Conservation (phyloP, 495 filamentous ascomycete genomes). For the Podospora pseudocomata region DNA sequence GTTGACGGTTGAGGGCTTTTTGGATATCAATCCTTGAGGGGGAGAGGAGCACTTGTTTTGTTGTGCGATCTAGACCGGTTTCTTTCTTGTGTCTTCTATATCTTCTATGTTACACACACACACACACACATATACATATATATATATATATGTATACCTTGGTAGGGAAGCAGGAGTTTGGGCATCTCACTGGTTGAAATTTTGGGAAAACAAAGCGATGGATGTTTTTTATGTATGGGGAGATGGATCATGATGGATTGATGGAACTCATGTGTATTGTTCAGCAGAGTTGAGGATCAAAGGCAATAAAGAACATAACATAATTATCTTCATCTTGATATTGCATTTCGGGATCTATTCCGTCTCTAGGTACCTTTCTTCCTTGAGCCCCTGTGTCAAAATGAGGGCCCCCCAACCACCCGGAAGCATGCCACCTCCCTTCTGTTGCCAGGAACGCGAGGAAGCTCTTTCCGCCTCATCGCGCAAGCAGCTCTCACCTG, state of each 20-base stretch:
- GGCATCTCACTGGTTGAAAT: neutral
- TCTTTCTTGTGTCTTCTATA: neutral
- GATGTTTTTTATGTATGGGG: neutral
- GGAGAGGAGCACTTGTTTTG: neutral
- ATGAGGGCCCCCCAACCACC: neutral
- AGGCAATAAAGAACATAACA: neutral
- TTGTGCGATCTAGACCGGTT: neutral
- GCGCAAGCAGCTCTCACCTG: no score
- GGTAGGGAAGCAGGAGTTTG: neutral
- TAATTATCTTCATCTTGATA: neutral
- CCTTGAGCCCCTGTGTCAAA: neutral
- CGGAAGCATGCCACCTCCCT: neutral
- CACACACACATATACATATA: neutral
- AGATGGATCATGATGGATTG: neutral
- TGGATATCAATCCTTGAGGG: neutral
- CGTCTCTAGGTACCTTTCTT: neutral
- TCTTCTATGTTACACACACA: neutral
- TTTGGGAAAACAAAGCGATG: neutral
- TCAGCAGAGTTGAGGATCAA: neutral
- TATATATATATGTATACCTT: neutral
- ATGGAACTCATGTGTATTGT: neutral
- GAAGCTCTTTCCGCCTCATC: neutral
- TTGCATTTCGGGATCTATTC: neutral
- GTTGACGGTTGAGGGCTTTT: neutral
- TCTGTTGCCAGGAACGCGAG: neutral